Base-by-base conservation (phyloP, 2,329 filamentous ascomycete species). In the Nigrograna mackinnonii region DNA sequence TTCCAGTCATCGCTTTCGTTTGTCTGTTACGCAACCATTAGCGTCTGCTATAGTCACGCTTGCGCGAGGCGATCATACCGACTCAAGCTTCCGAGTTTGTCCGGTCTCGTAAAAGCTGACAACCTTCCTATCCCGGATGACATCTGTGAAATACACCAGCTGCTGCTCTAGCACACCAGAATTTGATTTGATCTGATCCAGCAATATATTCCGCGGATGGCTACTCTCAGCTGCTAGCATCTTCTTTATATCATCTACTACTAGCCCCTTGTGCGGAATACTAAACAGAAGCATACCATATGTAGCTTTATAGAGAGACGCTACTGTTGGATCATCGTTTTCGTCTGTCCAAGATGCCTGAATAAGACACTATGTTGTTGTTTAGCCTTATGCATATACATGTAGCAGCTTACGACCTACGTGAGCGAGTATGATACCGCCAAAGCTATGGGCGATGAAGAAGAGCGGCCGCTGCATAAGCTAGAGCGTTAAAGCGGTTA, bases 101-200 rank as follows among this genome's bases (percentile, higher is more conserved):
- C 44, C n/a, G 11, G 45, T 58, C 39, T 65, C 59, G 26, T 55
- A 66, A 38, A 64, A 66, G 43, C 52, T 64, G 21, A 60, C 44
- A 22, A 66, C 51, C 38, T 60, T 63, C 2, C 56, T 44, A 28
- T 62, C 57, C 13, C 50, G 41, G 24, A 60, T 49, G 34, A 62
- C 30, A 33, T 66, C 58, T 35, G 52, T 61, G 35, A 66, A 65
- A 24, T 57, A 50, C 0, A 26, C 42, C 2, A 62, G 41, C 20
- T 62, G 58, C 31, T 35, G 35, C 12, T 32, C 30, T 2, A 64
- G 50, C 13, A 44, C 16, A 12, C 34, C 16, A 33, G 41, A 44
- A 37, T 47, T 41, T 2, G 3, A 11, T 13, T 17, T 22, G 21
- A 47, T 44, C 26, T 47, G 31, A 5, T 28, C 16, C 13, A 47